These are phyloP conservation scores for Mycena chlorophos DNA, from an alignment of 768 basidiomycete genomes.

Conservation along the genomic window DNA sequence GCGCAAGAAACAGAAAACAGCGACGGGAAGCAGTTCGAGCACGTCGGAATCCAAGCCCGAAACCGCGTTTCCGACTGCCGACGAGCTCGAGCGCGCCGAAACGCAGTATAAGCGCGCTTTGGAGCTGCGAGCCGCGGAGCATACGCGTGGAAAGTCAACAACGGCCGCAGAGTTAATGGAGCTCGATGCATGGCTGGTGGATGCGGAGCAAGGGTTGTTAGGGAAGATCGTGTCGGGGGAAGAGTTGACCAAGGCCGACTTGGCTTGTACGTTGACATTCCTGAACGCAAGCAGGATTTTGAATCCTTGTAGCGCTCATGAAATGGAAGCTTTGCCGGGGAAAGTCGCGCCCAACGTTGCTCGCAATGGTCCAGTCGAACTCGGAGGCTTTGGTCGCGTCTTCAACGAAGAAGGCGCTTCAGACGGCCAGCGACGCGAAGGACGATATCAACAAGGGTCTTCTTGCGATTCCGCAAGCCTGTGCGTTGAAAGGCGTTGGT, in stretches of 20 bases:
- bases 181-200: slow-evolving; percentile 15
- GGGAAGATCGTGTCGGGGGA: slow-evolving; percentile 11
- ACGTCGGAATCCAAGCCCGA: background rate
- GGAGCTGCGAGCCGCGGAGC: slow-evolving; percentile 11
- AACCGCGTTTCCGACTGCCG: slow-evolving; percentile 3
- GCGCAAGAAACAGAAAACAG: slow-evolving; percentile 20
- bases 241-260: slow-evolving; percentile 9
- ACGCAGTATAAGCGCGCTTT: slow-evolving; percentile 7
- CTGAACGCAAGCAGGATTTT: background rate
- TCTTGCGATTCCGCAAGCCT: slow-evolving; percentile 9
- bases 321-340: slow-evolving; percentile 23
- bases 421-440: slow-evolving; percentile 1
- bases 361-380: slow-evolving; percentile 15
- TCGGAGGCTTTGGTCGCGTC: slow-evolving; percentile 3
- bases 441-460: slow-evolving; percentile 14
- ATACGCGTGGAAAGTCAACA: slow-evolving; percentile 6
- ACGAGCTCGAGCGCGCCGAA: slow-evolving; percentile 6
- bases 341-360: slow-evolving; percentile 18
- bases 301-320: slow-evolving; percentile 11
- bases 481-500: slow-evolving; percentile 19
- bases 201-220: slow-evolving; percentile 1
- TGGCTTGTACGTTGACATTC: slow-evolving; percentile 11
- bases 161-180: background rate
- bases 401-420: slow-evolving; percentile 8
- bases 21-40: background rate